A percentile compares a stretch with the other conserved stretches of the same genome.
Conservation (phyloP, 2,329 filamentous ascomycete genomes). For the Cordyceps pruinosa region DNA sequence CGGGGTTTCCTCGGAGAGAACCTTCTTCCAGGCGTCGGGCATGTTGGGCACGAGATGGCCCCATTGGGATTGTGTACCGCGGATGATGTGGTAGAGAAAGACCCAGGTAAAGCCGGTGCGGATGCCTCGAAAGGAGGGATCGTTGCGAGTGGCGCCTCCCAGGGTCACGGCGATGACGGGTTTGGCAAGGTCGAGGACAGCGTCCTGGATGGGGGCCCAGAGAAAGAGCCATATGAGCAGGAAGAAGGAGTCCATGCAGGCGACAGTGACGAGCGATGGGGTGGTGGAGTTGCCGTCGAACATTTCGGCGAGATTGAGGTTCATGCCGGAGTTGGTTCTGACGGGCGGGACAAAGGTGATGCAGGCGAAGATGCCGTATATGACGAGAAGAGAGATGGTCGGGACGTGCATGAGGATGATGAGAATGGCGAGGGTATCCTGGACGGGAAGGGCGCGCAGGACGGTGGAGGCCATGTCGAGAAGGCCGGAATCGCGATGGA, state of each 20-base stretch:
- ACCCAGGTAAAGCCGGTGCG: slow-evolving; percentile 66
- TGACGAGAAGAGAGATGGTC: slow-evolving; percentile 76
- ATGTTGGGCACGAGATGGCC: slow-evolving; percentile 39
- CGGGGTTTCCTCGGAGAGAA: slow-evolving; percentile 27
- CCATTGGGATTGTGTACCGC: slow-evolving; percentile 43
- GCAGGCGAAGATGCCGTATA: slow-evolving; percentile 87
- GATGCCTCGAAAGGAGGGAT: slow-evolving; percentile 64
- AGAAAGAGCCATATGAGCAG: slow-evolving; percentile 81
- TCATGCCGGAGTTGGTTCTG: slow-evolving; percentile 69
- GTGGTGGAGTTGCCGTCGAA: slow-evolving; percentile 83
- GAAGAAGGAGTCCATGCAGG: slow-evolving; percentile 77
- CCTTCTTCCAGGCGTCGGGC: slow-evolving; percentile 34
- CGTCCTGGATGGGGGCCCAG: slow-evolving; percentile 79
- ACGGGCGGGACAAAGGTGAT: slow-evolving; percentile 86
- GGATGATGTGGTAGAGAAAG: slow-evolving; percentile 44
- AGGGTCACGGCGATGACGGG: slow-evolving; percentile 88
- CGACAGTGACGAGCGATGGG: slow-evolving; percentile 75
- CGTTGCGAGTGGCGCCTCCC: slow-evolving; percentile 64
- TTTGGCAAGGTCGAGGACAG: slow-evolving; percentile 84
- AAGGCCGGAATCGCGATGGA: slow-evolving; percentile 65
- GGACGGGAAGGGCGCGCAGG: slow-evolving; percentile 79
- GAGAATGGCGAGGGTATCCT: slow-evolving; percentile 92
- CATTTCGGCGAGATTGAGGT: slow-evolving; percentile 80
- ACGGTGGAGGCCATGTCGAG: slow-evolving; percentile 78
- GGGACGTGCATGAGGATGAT: slow-evolving; percentile 92